These are phyloP conservation scores for Magnusiomyces fungicola DNA, from an alignment of 1,139 yeast species.

Conservation along the genomic window DNA sequence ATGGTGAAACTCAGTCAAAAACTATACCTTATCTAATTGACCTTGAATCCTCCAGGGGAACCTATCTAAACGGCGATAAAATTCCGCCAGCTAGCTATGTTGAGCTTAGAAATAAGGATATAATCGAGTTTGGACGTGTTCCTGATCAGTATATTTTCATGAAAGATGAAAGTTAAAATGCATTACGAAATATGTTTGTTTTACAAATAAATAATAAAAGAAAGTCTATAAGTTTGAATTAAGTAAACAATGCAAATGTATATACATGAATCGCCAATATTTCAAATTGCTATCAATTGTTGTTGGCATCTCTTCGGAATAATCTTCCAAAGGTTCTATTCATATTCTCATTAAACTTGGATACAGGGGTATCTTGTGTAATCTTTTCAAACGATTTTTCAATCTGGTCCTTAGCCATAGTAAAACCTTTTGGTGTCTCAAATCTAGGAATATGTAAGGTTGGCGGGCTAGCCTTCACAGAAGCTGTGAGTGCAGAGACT, in stretches of 20 bases:
- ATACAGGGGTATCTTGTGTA: slow-evolving; percentile 43
- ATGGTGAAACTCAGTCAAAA: slow-evolving; percentile 18
- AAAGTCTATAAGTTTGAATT: too few relatives aligned
- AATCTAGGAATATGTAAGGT: slow-evolving; percentile 10
- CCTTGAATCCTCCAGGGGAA: slow-evolving; percentile 48
- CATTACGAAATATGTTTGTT: neutral
- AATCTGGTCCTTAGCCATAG: slow-evolving; percentile 42
- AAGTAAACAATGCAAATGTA: too few relatives aligned
- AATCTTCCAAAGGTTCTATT: slow-evolving; percentile 48
- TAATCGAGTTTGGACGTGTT: slow-evolving; percentile 41
- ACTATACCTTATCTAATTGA: slow-evolving; percentile 44
- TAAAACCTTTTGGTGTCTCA: slow-evolving; percentile 1
- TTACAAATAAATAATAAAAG: too few relatives aligned
- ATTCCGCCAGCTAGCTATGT: slow-evolving; percentile 43
- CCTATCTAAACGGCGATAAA: slow-evolving; percentile 41
- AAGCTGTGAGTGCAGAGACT: slow-evolving; percentile 2
- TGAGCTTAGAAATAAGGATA: slow-evolving; percentile 43
- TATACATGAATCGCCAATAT: too few relatives aligned
- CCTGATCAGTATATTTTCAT: slow-evolving; percentile 31
- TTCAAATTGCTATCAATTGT: neutral
- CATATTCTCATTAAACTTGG: slow-evolving; percentile 52
- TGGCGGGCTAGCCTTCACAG: slow-evolving; percentile 1
- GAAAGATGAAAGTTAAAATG: slow-evolving; percentile 9
- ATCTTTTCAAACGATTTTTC: slow-evolving; percentile 52
- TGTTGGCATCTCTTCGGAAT: slow-evolving; percentile 41